These are phyloP conservation scores for Penicillium sp. DNA, from an alignment of 2,329 filamentous ascomycete species.

Conservation along the genomic window DNA sequence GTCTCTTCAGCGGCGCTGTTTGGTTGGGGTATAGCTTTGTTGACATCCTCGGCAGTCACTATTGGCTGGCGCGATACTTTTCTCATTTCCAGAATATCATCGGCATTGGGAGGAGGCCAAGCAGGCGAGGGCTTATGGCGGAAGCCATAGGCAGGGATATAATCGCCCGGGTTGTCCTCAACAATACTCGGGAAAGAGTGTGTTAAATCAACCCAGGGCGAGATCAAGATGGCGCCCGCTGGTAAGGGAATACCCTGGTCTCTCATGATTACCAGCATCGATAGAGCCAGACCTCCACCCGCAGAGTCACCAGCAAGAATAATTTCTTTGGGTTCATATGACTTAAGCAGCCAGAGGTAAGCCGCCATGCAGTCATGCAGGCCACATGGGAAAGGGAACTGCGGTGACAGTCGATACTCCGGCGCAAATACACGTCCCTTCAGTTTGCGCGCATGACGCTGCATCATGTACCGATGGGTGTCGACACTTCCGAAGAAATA, in stretches of 20 bases:
- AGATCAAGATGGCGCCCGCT: constrained; percentile 85
- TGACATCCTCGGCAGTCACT: constrained; percentile 25
- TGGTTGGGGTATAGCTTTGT: constrained; percentile 19
- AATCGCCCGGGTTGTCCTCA: constrained; percentile 71
- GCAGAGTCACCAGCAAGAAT: constrained; percentile 90
- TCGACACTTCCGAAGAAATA: constrained; percentile 96
- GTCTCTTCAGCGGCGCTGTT: constrained; percentile 31
- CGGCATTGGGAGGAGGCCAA: constrained; percentile 90
- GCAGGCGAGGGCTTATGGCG: constrained; percentile 82
- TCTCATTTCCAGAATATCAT: constrained; percentile 60
- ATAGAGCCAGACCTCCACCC: constrained; percentile 84
- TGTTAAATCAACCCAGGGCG: constrained; percentile 92
- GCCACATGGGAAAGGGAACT: constrained; percentile 94
- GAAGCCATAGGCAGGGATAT: constrained; percentile 84
- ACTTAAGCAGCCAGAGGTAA: constrained; percentile 77
- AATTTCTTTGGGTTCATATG: constrained; percentile 77
- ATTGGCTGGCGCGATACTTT: constrained; percentile 49
- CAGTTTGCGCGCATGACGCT: constrained; percentile 90
- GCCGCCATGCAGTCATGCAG: constrained; percentile 85
- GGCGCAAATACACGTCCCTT: constrained; percentile 87
- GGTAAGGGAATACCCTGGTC: constrained; percentile 82
- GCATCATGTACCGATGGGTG: constrained; percentile 97
- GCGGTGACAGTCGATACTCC: constrained; percentile 81
- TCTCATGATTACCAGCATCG: constrained; percentile 73
- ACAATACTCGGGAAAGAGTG: constrained; percentile 94